Evolutionary conservation across 495 filamentous ascomycete species (phyloP).

Genomic region (Aspergillus avenaceus): DNA sequence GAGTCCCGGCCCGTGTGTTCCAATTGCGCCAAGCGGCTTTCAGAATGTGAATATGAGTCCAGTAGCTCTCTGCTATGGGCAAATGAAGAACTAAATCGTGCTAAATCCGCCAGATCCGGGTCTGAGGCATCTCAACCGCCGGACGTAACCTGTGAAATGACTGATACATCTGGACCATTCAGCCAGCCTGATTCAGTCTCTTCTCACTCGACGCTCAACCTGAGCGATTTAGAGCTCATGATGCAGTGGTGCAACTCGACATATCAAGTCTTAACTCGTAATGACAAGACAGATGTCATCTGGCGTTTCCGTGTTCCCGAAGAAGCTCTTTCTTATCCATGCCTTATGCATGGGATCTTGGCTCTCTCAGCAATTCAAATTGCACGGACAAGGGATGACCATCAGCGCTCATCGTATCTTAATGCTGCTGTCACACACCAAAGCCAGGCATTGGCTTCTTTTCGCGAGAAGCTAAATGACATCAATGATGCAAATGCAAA

Average conservation of each 20-base stretch:
- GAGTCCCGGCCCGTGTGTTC: conserved; percentile 33
- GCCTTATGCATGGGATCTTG: conserved; percentile 51
- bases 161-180: conserved; percentile 23
- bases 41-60: conserved; percentile 38
- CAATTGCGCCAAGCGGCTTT: conserved; percentile 37
- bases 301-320: conserved; percentile 43
- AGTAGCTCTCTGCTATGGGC: conserved; percentile 35
- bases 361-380: conserved; percentile 48
- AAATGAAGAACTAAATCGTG: conserved; percentile 26
- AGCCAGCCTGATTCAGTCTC: conserved; percentile 7
- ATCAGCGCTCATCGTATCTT: conserved; percentile 23
- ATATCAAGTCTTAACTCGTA: conserved; percentile 26
- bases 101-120: conserved; percentile 12
- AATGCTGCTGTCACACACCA: conserved; percentile 45
- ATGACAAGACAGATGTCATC: conserved; percentile 29
- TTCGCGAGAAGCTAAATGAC: conserved; percentile 36
- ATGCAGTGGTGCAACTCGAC: conserved; percentile 43
- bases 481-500: conserved; percentile 42
- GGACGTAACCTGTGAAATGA: conserved; percentile 11
- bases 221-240: conserved; percentile 39
- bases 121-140: conserved; percentile 20
- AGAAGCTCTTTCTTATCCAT: conserved; percentile 43
- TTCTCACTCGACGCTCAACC: conserved; percentile 21
- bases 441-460: conserved; percentile 41
- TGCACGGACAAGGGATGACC: conserved; percentile 24